These are phyloP conservation scores for Nakaseomyces glabratus DNA, from an alignment of 1,139 yeast genomes.

Conservation along the genomic window DNA sequence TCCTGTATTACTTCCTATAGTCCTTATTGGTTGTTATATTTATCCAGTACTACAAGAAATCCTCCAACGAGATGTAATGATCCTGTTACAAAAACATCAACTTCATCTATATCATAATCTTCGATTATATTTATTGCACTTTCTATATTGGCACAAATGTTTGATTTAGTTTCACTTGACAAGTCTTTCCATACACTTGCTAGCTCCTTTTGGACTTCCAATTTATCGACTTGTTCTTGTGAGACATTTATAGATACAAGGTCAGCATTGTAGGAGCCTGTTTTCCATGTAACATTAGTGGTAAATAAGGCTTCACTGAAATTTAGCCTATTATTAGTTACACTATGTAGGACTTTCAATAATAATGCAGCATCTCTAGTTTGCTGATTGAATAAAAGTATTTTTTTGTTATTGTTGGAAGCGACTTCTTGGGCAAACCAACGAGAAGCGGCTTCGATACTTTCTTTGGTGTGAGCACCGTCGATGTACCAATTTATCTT, in stretches of 20 bases:
- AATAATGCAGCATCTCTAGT: slow-evolving; percentile 74
- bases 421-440: slow-evolving; percentile 56
- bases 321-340: slow-evolving; percentile 32
- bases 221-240: slow-evolving; percentile 61
- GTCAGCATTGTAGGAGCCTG: slow-evolving; percentile 74
- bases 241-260: slow-evolving; percentile 78
- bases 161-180: slow-evolving; percentile 39
- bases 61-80: slow-evolving; percentile 94
- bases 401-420: slow-evolving; percentile 26
- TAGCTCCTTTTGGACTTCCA: slow-evolving; percentile 72
- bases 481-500: slow-evolving; percentile 72
- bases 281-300: slow-evolving; percentile 85
- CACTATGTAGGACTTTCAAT: slow-evolving; percentile 44
- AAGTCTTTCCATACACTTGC: slow-evolving; percentile 60
- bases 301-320: slow-evolving; percentile 79
- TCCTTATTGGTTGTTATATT: slow-evolving; percentile 9
- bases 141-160: slow-evolving; percentile 68
- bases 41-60: slow-evolving; percentile 70
- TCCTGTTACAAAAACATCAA: slow-evolving; percentile 87
- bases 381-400: slow-evolving; percentile 85
- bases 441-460: slow-evolving; percentile 64
- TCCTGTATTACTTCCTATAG: background rate
- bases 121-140: slow-evolving; percentile 51
- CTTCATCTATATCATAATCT: slow-evolving; percentile 28
- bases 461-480: slow-evolving; percentile 93